Conservation (phyloP, 2,329 filamentous ascomycete genomes). For the Chlorencoelia australis region DNA sequence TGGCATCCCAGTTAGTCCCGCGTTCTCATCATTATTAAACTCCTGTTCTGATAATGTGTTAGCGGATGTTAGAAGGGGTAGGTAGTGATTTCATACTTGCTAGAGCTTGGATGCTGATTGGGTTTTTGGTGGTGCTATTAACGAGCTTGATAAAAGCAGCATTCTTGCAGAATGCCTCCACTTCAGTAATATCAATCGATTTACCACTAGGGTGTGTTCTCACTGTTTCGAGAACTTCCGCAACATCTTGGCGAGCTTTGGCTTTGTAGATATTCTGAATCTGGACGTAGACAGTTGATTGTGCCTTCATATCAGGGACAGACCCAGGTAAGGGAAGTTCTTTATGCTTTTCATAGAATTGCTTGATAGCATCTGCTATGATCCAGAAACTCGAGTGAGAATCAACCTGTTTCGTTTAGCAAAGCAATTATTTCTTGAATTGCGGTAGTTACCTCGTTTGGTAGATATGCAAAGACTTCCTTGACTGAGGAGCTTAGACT, state of each 20-base stretch:
- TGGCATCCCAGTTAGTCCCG: slow-evolving; percentile 27
- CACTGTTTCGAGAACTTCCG: slow-evolving; percentile 61
- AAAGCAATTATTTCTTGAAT: slow-evolving; percentile 26
- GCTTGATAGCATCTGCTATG: slow-evolving; percentile 67
- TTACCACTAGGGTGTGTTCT: slow-evolving; percentile 40
- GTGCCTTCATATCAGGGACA: slow-evolving; percentile 95
- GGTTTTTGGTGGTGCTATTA: slow-evolving; percentile 31
- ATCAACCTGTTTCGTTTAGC: slow-evolving; percentile 32
- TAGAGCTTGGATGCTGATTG: slow-evolving; percentile 16
- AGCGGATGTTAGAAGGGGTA: slow-evolving; percentile 12
- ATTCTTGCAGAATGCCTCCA: slow-evolving; percentile 92
- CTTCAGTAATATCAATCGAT: slow-evolving; percentile 57
- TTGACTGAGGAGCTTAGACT: slow-evolving; percentile 58
- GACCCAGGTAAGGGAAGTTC: slow-evolving; percentile 76
- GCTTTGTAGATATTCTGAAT: slow-evolving; percentile 89
- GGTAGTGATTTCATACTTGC: slow-evolving; percentile 16
- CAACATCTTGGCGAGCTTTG: slow-evolving; percentile 70
- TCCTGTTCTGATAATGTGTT: slow-evolving; percentile 37
- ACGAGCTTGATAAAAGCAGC: slow-evolving; percentile 88
- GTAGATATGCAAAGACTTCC: slow-evolving; percentile 66
- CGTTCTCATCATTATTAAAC: slow-evolving; percentile 43
- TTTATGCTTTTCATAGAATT: slow-evolving; percentile 64
- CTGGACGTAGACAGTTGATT: slow-evolving; percentile 79
- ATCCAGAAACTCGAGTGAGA: slow-evolving; percentile 67
- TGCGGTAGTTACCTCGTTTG: slow-evolving; percentile 40